These are phyloP conservation scores for Boletus reticulatus DNA, from an alignment of 768 basidiomycete genomes.

Conservation along the genomic window DNA sequence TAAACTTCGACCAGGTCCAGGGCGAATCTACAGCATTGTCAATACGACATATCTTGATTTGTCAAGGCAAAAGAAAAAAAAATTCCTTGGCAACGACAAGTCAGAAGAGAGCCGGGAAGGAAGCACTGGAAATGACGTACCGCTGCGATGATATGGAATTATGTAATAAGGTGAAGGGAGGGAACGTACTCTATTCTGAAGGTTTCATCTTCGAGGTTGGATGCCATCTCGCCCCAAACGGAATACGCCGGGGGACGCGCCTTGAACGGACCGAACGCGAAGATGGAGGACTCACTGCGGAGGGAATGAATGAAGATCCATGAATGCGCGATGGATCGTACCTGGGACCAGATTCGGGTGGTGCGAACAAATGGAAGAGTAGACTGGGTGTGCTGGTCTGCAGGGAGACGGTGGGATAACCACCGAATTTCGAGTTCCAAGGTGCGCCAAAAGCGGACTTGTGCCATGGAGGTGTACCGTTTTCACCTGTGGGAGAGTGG, in stretches of 20 bases:
- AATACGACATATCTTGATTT: background rate
- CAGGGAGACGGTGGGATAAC: conserved; percentile 51
- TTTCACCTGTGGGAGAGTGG: conserved; percentile 29
- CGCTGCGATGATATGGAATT: conserved; percentile 23
- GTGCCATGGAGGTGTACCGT: conserved; percentile 26
- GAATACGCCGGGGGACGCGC: conserved; percentile 52
- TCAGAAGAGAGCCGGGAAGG: conserved; percentile 23
- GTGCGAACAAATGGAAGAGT: conserved; percentile 70
- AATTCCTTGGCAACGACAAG: conserved; percentile 17
- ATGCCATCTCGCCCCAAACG: conserved; percentile 74
- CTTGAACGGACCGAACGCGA: conserved; percentile 29
- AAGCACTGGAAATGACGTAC: conserved; percentile 22
- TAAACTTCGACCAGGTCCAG: conserved; percentile 93
- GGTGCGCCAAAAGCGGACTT: conserved; percentile 24
- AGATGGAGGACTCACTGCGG: conserved; percentile 39
- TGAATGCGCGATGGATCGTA: conserved; percentile 18
- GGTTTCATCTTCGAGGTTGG: conserved; percentile 65
- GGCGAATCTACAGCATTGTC: conserved; percentile 60
- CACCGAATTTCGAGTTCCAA: conserved; percentile 27
- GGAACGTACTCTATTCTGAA: conserved; percentile 82
- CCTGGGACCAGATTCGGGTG: conserved; percentile 57
- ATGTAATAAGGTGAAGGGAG: conserved; percentile 31
- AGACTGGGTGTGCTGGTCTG: conserved; percentile 65
- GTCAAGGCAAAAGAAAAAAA: conserved; percentile 30
- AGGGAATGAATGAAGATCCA: conserved; percentile 18